Percentiles rank a stretch among this genome's conserved stretches.
These are phyloP conservation scores for Starmerella sp. DNA, from an alignment of 805 yeast genomes.

Conservation along the genomic window DNA sequence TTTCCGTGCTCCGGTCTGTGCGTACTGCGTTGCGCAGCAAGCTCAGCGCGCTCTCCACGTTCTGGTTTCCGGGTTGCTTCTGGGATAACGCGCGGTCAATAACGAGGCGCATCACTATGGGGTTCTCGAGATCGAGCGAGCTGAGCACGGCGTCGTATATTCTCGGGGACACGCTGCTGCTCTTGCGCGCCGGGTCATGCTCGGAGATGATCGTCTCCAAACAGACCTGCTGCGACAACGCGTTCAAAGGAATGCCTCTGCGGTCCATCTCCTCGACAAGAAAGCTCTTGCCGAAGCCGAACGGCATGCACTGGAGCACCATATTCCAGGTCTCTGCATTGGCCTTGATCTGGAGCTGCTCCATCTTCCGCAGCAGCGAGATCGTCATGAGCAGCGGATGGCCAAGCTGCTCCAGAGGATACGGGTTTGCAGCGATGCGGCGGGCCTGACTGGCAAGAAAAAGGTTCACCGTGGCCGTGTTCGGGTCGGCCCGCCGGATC, in stretches of 20 bases:
- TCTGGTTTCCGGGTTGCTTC: conserved; percentile 4
- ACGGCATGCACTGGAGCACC: conserved; percentile 20
- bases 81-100: conserved; percentile 2
- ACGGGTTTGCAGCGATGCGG: conserved; percentile 9
- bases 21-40: neutral
- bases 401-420: conserved; percentile 8
- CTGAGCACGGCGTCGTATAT: neutral
- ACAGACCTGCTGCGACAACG: conserved; percentile 8
- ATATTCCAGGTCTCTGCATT: conserved; percentile 19
- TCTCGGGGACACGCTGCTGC: neutral
- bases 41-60: conserved; percentile 11
- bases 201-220: conserved; percentile 4
- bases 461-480: conserved; percentile 10
- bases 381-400: conserved; percentile 16
- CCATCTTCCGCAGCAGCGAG: conserved; percentile 6
- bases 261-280: conserved; percentile 21
- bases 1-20: neutral
- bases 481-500: neutral
- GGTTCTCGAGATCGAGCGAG: conserved; percentile 6
- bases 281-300: conserved; percentile 22
- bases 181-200: neutral
- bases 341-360: conserved; percentile 7
- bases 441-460: conserved; percentile 14
- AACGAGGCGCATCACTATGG: conserved; percentile 6
- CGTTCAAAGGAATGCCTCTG: conserved; percentile 13